Evolutionary conservation across 495 filamentous ascomycete genomes (phyloP).

Genomic region (Tuber borchii): DNA sequence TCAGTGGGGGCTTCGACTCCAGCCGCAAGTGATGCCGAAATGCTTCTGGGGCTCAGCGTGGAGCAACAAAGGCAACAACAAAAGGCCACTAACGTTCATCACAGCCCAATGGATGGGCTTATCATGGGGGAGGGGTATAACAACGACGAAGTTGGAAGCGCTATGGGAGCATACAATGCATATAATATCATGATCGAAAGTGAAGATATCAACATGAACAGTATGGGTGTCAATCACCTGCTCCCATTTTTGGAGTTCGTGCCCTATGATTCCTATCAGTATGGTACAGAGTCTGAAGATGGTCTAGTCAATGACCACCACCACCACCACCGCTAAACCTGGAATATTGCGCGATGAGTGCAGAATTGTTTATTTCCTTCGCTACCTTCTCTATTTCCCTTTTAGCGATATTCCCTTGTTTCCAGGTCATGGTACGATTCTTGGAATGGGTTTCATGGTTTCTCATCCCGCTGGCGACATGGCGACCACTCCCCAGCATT

Average conservation of each 20-base stretch:
- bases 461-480: background rate
- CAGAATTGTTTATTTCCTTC: background rate
- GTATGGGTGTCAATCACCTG: constrained; percentile 12
- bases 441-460: constrained; percentile 1
- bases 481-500: background rate
- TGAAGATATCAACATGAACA: constrained; percentile 33
- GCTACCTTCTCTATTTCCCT: background rate
- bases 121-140: constrained; percentile 23
- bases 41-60: constrained; percentile 27
- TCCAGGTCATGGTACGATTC: background rate
- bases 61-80: constrained; percentile 17
- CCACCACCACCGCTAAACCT: background rate
- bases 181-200: constrained; percentile 35
- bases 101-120: constrained; percentile 24
- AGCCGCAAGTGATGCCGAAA: constrained; percentile 27
- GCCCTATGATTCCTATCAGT: constrained; percentile 11
- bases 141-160: constrained; percentile 7
- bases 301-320: background rate
- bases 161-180: constrained; percentile 16
- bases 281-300: background rate
- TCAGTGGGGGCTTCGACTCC: constrained; percentile 19
- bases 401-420: background rate
- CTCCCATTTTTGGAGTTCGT: constrained; percentile 28
- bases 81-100: constrained; percentile 4
- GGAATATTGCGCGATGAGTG: background rate